Evolutionary conservation across 805 yeast species (phyloP).

Genomic region (Metschnikowia aberdeeniae): DNA sequence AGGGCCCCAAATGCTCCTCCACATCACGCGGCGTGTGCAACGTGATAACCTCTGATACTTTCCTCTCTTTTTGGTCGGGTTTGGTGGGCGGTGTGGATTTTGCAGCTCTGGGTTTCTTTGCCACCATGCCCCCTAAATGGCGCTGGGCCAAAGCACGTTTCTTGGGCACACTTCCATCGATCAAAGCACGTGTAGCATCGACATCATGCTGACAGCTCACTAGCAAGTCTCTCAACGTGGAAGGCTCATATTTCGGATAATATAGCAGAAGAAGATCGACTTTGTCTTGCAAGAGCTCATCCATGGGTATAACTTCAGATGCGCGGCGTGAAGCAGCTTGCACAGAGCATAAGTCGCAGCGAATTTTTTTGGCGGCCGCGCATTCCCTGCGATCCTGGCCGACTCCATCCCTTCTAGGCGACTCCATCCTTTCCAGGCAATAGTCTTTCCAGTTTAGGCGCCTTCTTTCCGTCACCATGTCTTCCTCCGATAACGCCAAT

Average conservation of each 20-base stretch:
- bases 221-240: constrained; percentile 47
- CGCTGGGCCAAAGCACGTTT: constrained; percentile 15
- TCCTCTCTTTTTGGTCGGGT: not conserved
- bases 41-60: constrained; percentile 24
- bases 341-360: not conserved
- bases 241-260: constrained; percentile 43
- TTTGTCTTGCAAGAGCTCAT: constrained; percentile 23
- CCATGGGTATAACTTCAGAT: constrained; percentile 5
- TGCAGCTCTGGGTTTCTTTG: not conserved
- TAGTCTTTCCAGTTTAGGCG: not conserved
- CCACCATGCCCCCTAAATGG: constrained; percentile 3
- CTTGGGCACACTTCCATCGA: constrained; percentile 29
- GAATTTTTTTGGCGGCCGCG: not conserved
- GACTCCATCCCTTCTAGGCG: not conserved
- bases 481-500: constrained; percentile 1
- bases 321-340: constrained; percentile 4
- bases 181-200: constrained; percentile 34
- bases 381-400: not conserved
- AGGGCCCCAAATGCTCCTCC: constrained; percentile 42
- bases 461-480: constrained; percentile 3
- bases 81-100: too few relatives aligned
- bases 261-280: constrained; percentile 29
- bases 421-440: not conserved
- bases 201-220: constrained; percentile 52
- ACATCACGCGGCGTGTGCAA: constrained; percentile 52